phyloP scores from a whole-genome alignment of 2,329 filamentous ascomycete genomes.

The Zymoseptoria crescenta region DNA sequence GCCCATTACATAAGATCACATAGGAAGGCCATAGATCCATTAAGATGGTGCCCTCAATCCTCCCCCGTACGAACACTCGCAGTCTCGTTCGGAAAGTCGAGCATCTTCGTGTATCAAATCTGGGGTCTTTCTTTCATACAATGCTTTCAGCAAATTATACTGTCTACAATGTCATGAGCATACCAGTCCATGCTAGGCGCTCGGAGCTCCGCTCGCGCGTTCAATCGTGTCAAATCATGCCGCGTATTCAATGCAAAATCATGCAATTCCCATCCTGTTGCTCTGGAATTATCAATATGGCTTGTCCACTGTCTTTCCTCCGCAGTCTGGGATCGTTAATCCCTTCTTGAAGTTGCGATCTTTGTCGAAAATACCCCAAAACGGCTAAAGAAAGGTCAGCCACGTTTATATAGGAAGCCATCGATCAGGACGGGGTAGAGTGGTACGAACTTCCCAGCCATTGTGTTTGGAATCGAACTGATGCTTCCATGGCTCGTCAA shows the following conservation, averaged over 20 bases:
- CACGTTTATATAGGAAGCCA: neutral
- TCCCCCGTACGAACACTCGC: too few species aligned
- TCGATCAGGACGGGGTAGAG: too few species aligned
- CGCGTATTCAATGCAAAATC: neutral
- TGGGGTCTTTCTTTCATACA: neutral
- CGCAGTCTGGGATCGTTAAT: slow-evolving; percentile 79
- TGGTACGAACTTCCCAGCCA: slow-evolving; percentile 59
- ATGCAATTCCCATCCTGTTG: neutral
- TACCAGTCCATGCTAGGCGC: neutral
- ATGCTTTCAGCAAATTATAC: neutral
- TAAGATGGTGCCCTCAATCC: too few species aligned
- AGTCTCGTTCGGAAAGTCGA: too few species aligned
- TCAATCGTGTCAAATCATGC: neutral
- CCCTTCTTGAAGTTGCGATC: slow-evolving; percentile 76
- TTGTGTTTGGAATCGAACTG: slow-evolving; percentile 58
- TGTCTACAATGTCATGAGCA: neutral
- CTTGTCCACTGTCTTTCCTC: slow-evolving; percentile 52
- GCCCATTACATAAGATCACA: too few species aligned
- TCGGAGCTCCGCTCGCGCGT: neutral
- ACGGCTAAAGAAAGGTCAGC: slow-evolving; percentile 49
- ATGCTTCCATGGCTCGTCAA: slow-evolving; percentile 94
- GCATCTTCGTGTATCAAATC: neutral
- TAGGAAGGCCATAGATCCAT: too few species aligned
- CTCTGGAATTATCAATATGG: slow-evolving; percentile 10
- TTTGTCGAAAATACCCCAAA: slow-evolving; percentile 82